Evolutionary conservation across 192 early-diverging fungal genomes (phyloP).

Genomic region (Podila verticillata): DNA sequence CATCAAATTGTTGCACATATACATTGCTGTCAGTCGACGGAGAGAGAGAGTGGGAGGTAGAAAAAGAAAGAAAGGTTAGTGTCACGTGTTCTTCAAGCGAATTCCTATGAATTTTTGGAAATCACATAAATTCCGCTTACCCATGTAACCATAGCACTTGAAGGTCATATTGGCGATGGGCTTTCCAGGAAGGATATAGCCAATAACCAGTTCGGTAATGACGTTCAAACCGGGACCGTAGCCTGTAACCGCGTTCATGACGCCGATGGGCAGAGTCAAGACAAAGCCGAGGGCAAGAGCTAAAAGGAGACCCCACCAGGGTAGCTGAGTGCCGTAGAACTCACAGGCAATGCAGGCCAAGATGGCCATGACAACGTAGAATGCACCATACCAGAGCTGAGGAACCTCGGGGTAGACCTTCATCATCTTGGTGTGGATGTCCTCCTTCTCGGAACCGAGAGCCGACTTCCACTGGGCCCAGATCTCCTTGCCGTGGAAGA

Average conservation of each 20-base stretch:
- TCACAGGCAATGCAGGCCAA: constrained; percentile 46
- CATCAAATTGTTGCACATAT: constrained; percentile 77
- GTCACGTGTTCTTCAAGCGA: neutral
- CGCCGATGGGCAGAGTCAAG: constrained; percentile 65
- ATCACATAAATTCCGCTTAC: constrained; percentile 46
- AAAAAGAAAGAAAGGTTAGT: neutral
- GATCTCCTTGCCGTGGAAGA: constrained; percentile 73
- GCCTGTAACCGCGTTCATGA: constrained; percentile 64
- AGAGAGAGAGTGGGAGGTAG: neutral
- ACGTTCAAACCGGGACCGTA: constrained; percentile 63
- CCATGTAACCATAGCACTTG: constrained; percentile 68
- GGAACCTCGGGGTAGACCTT: constrained; percentile 62
- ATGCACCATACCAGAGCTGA: constrained; percentile 59
- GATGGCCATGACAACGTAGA: constrained; percentile 52
- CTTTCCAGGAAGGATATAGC: constrained; percentile 64
- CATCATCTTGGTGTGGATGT: constrained; percentile 57
- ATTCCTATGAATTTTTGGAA: neutral
- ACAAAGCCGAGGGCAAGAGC: constrained; percentile 50
- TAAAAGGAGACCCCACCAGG: constrained; percentile 62
- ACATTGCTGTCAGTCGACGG: constrained; percentile 20
- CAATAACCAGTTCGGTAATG: constrained; percentile 68
- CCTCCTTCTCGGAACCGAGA: constrained; percentile 23
- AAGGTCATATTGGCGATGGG: constrained; percentile 65
- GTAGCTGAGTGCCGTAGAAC: constrained; percentile 49
- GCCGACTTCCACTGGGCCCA: constrained; percentile 51